Conservation (phyloP, 1,284 basidiomycete species). For the Inonotus hispidus region DNA sequence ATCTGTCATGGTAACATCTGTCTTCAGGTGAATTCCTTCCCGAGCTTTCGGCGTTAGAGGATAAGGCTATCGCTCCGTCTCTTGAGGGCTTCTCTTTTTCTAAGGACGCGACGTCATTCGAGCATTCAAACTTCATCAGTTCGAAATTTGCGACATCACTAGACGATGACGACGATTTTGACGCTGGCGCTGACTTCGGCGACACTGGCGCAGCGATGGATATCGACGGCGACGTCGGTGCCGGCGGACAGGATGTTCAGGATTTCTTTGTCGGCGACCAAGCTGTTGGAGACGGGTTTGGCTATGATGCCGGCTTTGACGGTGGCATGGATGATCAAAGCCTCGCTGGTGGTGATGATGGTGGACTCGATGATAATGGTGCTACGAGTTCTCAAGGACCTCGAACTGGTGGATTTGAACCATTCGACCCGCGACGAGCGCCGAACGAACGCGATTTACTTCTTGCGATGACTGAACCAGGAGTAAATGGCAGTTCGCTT, state of each 20-base stretch:
- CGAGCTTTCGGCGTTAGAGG: slow-evolving; percentile 54
- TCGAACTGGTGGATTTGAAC: slow-evolving; percentile 48
- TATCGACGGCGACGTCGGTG: slow-evolving; percentile 36
- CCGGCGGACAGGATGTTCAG: slow-evolving; percentile 39
- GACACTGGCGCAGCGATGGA: slow-evolving; percentile 37
- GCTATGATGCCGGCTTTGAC: slow-evolving; percentile 33
- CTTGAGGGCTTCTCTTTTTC: slow-evolving; percentile 78
- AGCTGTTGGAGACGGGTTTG: slow-evolving; percentile 49
- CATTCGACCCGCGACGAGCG: slow-evolving; percentile 73
- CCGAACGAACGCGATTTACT: slow-evolving; percentile 75
- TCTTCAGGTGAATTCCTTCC: slow-evolving; percentile 60
- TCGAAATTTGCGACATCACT: slow-evolving; percentile 42
- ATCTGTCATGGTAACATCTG: slow-evolving; percentile 14
- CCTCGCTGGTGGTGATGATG: slow-evolving; percentile 27
- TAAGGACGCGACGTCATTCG: slow-evolving; percentile 52
- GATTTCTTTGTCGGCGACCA: slow-evolving; percentile 77
- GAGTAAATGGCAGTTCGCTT: slow-evolving; percentile 64
- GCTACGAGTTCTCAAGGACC: slow-evolving; percentile 28
- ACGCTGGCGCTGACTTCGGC: slow-evolving; percentile 33
- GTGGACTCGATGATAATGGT: slow-evolving; percentile 38
- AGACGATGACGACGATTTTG: slow-evolving; percentile 43
- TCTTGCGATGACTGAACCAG: slow-evolving; percentile 75
- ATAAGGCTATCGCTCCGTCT: slow-evolving; percentile 74
- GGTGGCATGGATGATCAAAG: slow-evolving; percentile 34
- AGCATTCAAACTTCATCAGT: slow-evolving; percentile 38